phyloP scores from a whole-genome alignment of 2,329 filamentous ascomycete species.

The Coniosporium tulheliwenetii region DNA sequence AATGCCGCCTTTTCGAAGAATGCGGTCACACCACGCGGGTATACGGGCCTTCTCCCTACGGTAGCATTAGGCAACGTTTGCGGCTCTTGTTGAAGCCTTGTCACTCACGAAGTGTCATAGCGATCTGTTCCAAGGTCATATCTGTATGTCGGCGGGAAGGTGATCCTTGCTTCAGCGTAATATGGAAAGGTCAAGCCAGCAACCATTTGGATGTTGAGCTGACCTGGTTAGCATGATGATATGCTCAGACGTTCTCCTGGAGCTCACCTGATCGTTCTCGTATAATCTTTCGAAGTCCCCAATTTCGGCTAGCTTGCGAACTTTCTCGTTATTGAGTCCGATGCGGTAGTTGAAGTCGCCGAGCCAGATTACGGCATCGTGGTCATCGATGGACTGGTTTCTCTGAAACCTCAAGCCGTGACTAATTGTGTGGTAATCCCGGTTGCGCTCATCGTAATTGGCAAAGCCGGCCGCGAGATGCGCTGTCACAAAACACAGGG shows the following conservation, averaged over 20 bases:
- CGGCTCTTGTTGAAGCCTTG: too few relatives aligned
- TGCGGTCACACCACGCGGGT: slow-evolving; percentile 92
- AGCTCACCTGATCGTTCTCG: slow-evolving; percentile 68
- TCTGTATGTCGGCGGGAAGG: slow-evolving; percentile 88
- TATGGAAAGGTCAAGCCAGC: slow-evolving; percentile 77
- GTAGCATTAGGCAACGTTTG: too few relatives aligned
- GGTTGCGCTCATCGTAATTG: slow-evolving; percentile 92
- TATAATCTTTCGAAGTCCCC: slow-evolving; percentile 66
- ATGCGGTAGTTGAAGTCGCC: slow-evolving; percentile 99
- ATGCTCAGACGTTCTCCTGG: background rate
- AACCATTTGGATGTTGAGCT: slow-evolving; percentile 93
- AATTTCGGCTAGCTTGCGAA: slow-evolving; percentile 56
- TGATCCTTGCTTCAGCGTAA: slow-evolving; percentile 80
- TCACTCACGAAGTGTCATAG: slow-evolving; percentile 74
- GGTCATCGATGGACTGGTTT: slow-evolving; percentile 80
- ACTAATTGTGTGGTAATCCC: slow-evolving; percentile 81
- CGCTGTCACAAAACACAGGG: slow-evolving; percentile 88
- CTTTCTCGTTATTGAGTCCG: slow-evolving; percentile 63
- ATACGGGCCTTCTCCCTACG: slow-evolving; percentile 76
- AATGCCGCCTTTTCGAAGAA: slow-evolving; percentile 72
- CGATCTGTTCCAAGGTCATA: slow-evolving; percentile 77
- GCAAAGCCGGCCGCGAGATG: slow-evolving; percentile 91
- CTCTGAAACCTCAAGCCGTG: slow-evolving; percentile 80
- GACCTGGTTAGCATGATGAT: slow-evolving; percentile 11
- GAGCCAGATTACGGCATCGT: slow-evolving; percentile 84